These are phyloP conservation scores for Triticum timopheevii DNA, from an alignment of 176 grass and related monocot species.

Conservation along the genomic window DNA sequence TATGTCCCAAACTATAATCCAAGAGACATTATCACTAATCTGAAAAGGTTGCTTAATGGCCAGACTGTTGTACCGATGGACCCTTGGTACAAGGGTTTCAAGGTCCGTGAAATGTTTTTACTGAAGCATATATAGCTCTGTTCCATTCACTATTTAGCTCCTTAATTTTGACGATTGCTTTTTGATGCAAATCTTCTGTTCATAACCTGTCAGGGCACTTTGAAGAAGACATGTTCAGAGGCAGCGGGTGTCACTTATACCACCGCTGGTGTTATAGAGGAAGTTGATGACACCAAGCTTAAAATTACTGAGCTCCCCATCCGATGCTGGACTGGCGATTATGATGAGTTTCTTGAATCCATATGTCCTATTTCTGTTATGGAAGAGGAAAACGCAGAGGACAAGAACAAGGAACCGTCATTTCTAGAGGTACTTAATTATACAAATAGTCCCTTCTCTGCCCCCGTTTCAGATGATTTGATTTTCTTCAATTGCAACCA, in stretches of 20 bases:
- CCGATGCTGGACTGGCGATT: constrained; percentile 69
- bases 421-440: constrained; percentile 62
- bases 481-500: background rate
- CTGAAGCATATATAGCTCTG: background rate
- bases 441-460: background rate
- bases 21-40: constrained; percentile 55
- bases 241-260: too few species aligned
- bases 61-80: constrained; percentile 48
- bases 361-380: background rate
- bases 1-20: constrained; percentile 59
- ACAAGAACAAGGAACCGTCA: background rate
- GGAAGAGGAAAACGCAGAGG: background rate
- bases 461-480: background rate
- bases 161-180: background rate
- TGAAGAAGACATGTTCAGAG: too few species aligned
- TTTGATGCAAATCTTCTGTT: too few species aligned
- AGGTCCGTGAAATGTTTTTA: constrained; percentile 19
- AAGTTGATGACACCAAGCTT: background rate
- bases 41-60: constrained; percentile 44
- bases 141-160: background rate
- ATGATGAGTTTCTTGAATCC: constrained; percentile 56
- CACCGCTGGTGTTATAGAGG: constrained; percentile 7
- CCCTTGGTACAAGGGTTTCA: constrained; percentile 58
- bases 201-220: background rate
- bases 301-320: constrained; percentile 67